Conservation (phyloP, 179 eudicot genomes). For the Dionaea muscipula region DNA sequence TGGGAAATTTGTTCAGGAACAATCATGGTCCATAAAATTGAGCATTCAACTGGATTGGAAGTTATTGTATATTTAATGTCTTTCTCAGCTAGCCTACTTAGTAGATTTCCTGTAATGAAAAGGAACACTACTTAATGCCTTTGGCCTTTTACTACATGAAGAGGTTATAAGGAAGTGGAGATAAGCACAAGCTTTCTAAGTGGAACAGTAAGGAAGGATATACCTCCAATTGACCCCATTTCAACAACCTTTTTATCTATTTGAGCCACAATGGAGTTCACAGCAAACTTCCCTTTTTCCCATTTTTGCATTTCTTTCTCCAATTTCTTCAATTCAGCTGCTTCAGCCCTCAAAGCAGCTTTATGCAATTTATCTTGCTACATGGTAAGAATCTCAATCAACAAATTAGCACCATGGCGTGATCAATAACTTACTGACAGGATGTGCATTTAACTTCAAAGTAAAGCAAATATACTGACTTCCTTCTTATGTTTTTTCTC, state of each 20-base stretch:
- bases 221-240: constrained; percentile 71
- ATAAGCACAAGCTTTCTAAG: not conserved
- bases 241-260: constrained; percentile 63
- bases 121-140: not conserved
- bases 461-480: constrained; percentile 28
- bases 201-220: constrained; percentile 2
- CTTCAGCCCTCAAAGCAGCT: constrained; percentile 66
- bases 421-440: too few species aligned
- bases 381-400: constrained; percentile 10
- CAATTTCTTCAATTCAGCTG: constrained; percentile 46
- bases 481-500: constrained; percentile 53
- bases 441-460: constrained; percentile 2
- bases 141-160: not conserved
- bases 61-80: constrained; percentile 36
- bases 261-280: constrained; percentile 52
- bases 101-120: constrained; percentile 48
- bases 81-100: constrained; percentile 60
- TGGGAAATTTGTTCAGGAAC: constrained; percentile 48
- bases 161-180: not conserved
- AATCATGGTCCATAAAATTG: constrained; percentile 62
- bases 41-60: constrained; percentile 59
- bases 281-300: constrained; percentile 66
- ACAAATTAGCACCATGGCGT: constrained; percentile 3
- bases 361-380: constrained; percentile 63
- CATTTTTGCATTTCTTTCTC: constrained; percentile 55